Evolutionary conservation across 257 asterid species (phyloP), one percentile per base, ranked within the genome.

Genomic region (Solanum etuberosum): DNA sequence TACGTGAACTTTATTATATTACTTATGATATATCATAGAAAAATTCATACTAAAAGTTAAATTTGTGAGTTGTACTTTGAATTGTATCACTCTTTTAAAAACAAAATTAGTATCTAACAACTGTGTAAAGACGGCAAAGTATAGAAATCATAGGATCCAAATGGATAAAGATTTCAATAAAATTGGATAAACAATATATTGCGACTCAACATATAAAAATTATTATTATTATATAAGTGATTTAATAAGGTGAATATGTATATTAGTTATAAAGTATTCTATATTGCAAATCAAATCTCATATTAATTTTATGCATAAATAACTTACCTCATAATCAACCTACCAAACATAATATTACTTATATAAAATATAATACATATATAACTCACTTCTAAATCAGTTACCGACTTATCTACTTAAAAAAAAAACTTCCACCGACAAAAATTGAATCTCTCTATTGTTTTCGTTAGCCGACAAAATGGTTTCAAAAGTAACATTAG

Each of bases 341-440:
- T 51, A 51, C 0, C 67, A 57, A 21, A 57, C 5, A 57, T 57
- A 57, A 57, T 57, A 57, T 21, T 57, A 0, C 21, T 20, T 51
- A 57, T 57, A 21, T 57, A 21, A 13, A 48, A 15, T 0, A 15
- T 51, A 51, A 16, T 16, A 51, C 23, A 6, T 51, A 51, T 0
- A 16, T 51, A 51, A 51, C 23, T 51, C 23, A 51, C 23, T 51
- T 51, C 0, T 51, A 51, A 51, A 51, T 0, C 4, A 15, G 21
- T 0, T 48, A 0, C 3, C 57, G 57, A 5, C 0, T 13, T 2
- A 2, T 48, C 3, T 1, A 5, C 6, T 46, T 46, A 3, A 1
- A 43, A 48, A 16, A 48, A 51, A 16, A 16, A 5, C 9, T 77
- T 42, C 48, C 16, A 14, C 84, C 63, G 84, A 78, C 84, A 78